Evolutionary conservation across 495 filamentous ascomycete genomes (phyloP).

Genomic region (Xanthoparmelia taractica): DNA sequence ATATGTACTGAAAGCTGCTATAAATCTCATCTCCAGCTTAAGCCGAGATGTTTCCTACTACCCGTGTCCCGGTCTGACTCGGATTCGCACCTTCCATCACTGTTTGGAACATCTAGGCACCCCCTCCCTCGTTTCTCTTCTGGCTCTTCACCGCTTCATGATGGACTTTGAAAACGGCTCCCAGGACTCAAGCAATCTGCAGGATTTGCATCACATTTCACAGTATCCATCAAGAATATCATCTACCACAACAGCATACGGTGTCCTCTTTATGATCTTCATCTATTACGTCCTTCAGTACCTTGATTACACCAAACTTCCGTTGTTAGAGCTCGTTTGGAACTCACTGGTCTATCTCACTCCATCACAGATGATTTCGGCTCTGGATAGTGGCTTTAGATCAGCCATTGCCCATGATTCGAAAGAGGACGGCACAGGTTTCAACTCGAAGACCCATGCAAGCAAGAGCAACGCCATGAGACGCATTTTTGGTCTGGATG

Average conservation of each 20-base stretch:
- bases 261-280: conserved; percentile 35
- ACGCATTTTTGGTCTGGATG: conserved; percentile 59
- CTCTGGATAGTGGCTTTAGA: conserved; percentile 39
- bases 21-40: neutral
- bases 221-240: conserved; percentile 2
- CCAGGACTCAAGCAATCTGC: conserved; percentile 3
- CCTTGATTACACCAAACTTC: conserved; percentile 30
- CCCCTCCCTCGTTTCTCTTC: neutral
- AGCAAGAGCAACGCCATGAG: conserved; percentile 62
- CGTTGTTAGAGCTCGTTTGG: conserved; percentile 47
- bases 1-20: neutral
- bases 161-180: conserved; percentile 6
- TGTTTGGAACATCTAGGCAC: neutral
- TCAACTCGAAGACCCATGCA: conserved; percentile 35
- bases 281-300: conserved; percentile 37
- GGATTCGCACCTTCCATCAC: neutral
- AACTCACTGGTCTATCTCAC: conserved; percentile 53
- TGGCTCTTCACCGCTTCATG: conserved; percentile 1
- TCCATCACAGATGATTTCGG: conserved; percentile 52
- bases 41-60: neutral
- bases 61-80: neutral
- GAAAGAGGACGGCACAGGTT: conserved; percentile 29
- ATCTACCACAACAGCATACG: conserved; percentile 19
- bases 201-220: neutral
- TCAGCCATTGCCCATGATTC: conserved; percentile 9